Conservation (phyloP, 176 grass and related monocot genomes). For the Poa pratensis region DNA sequence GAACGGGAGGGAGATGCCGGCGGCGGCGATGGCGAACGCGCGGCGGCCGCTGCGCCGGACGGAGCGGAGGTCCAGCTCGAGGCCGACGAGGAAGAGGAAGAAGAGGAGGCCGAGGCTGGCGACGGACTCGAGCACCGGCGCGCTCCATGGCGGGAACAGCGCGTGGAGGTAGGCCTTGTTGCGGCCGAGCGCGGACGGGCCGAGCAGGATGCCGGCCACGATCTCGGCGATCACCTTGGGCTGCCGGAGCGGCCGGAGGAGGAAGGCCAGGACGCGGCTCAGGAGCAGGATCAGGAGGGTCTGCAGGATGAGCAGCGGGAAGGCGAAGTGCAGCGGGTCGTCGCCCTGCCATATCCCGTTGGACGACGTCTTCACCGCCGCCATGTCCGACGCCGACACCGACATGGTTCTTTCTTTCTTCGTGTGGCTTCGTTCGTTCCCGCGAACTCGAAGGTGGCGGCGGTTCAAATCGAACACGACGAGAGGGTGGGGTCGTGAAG, state of each 20-base stretch:
- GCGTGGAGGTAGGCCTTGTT: conserved; percentile 63
- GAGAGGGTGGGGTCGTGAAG: not conserved
- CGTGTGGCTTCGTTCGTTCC: not conserved
- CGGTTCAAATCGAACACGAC: not conserved
- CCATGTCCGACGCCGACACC: conserved; percentile 50
- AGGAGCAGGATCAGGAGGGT: conserved; percentile 65
- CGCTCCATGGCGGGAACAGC: conserved; percentile 81
- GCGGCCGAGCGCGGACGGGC: conserved; percentile 77
- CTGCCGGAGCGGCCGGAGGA: conserved; percentile 79
- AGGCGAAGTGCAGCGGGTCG: conserved; percentile 88
- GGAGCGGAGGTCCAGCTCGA: conserved; percentile 82
- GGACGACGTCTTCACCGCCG: conserved; percentile 72
- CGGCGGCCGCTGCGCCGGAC: conserved; percentile 56
- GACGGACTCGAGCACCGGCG: conserved; percentile 74
- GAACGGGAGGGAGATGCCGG: conserved; percentile 76
- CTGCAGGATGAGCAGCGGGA: conserved; percentile 74
- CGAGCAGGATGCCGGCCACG: conserved; percentile 72
- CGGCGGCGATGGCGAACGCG: conserved; percentile 72
- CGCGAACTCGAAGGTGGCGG: not conserved
- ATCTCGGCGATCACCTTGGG: conserved; percentile 97
- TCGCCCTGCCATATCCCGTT: conserved; percentile 92
- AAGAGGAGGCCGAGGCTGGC: conserved; percentile 89
- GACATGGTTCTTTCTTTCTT: not conserved
- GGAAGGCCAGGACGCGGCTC: conserved; percentile 70
- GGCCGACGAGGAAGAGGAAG: conserved; percentile 89